Evolutionary conservation across 1,139 yeast species (phyloP), one percentile per base, ranked within the genome.

Genomic region (Lodderomyces metapsilosis): DNA sequence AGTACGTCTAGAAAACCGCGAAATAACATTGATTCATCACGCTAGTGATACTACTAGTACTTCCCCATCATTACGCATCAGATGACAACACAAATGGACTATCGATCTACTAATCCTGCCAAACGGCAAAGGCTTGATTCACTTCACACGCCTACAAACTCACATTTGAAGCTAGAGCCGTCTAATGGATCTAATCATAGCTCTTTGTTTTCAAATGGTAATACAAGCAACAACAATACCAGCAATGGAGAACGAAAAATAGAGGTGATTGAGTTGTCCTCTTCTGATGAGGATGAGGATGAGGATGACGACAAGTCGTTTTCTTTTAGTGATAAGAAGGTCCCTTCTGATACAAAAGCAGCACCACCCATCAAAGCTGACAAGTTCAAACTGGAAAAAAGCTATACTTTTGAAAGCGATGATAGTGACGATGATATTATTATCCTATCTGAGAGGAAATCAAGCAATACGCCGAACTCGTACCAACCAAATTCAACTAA

Each of bases 371-470:
- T 15, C 12, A 20, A 13, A 12, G n/a, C 11, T 18, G 36, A 25
- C 12, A 21, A 7, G 3, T 18, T n/a, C 11, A 35, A 36, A 5
- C 25, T 30, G 21, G 35, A 32, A 10, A 17, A 27, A 5, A 32
- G 18, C 13, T 33, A 22, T 23, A 25, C n/a, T 15, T 7, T 28
- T 10, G 34, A 31, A 11, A 23, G 28, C 21, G 42, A 39, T 22
- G 35, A 37, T 15, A 28, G 32, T 27, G 40, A 37, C 28, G 45
- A 62, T 38, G 68, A 62, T 6, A 45, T 63, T 3, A 54, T 58
- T 27, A 57, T 59, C 17, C 44, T 64, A 9, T 59, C 59, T 31
- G 57, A 62, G 10, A 52, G 49, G 18, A 65, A 61, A 39, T 68
- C 54, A 11, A 50, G 50, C 2, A 52, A 55, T 5, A 50, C 45